Percentiles rank a stretch among this genome's conserved stretches.
Conservation (phyloP, 495 filamentous ascomycete genomes). For the Oidiodendron maius region DNA sequence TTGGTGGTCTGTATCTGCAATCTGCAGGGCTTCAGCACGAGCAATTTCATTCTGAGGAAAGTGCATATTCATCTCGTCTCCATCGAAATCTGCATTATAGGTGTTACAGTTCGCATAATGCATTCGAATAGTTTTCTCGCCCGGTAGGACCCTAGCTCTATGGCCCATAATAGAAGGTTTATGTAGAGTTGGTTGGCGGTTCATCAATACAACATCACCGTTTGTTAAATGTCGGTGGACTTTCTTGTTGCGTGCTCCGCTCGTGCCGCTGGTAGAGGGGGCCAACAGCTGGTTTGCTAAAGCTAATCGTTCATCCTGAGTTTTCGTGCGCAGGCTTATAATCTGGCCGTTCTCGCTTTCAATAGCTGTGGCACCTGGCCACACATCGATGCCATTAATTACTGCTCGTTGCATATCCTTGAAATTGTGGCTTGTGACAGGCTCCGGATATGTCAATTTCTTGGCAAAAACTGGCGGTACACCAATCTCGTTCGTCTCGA, state of each 20-base stretch:
- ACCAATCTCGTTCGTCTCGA: constrained; percentile 98
- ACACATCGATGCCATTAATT: constrained; percentile 86
- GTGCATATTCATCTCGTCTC: constrained; percentile 99
- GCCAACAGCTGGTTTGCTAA: constrained; percentile 89
- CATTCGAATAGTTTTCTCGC: constrained; percentile 97
- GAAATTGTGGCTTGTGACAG: constrained; percentile 95
- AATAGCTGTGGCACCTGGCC: constrained; percentile 89
- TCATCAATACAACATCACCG: constrained; percentile 97
- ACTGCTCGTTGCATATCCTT: constrained; percentile 94
- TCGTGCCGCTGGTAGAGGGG: constrained; percentile 69
- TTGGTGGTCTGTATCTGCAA: constrained; percentile 95
- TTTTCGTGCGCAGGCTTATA: constrained; percentile 80
- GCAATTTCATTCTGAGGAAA: constrained; percentile 97
- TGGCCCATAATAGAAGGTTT: constrained; percentile 99
- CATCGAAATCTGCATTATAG: constrained; percentile 99
- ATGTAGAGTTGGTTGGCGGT: constrained; percentile 97
- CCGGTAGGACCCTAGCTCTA: constrained; percentile 82
- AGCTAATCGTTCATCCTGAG: constrained; percentile 73
- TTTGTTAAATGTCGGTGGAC: constrained; percentile 94
- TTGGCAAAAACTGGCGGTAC: constrained; percentile 94
- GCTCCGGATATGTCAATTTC: constrained; percentile 95
- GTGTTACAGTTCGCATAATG: constrained; percentile 99
- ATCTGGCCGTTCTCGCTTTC: constrained; percentile 94
- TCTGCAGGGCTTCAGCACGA: constrained; percentile 79
- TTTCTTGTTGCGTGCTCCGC: constrained; percentile 84